Percentiles rank a stretch among this genome's conserved stretches.
These are phyloP conservation scores for Coffea humblotiana DNA, from an alignment of 305 asterid species.

Conservation along the genomic window DNA sequence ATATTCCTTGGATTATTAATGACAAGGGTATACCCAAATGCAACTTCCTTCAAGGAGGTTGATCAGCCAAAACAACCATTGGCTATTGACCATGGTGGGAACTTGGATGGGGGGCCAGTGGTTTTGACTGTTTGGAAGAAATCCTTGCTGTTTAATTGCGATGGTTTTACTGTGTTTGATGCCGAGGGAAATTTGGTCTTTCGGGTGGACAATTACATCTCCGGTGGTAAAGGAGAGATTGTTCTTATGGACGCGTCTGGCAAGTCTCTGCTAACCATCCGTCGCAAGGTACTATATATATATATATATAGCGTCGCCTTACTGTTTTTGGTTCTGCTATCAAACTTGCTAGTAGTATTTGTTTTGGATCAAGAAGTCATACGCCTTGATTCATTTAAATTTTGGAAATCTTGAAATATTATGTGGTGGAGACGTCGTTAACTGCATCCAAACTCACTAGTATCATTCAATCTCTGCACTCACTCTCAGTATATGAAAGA, in stretches of 20 bases:
- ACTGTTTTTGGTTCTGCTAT: background rate
- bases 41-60: background rate
- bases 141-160: slow-evolving; percentile 62
- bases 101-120: slow-evolving; percentile 3
- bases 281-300: slow-evolving; percentile 57
- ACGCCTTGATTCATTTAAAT: background rate
- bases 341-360: background rate
- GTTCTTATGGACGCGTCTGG: slow-evolving; percentile 73
- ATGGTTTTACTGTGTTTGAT: slow-evolving; percentile 76
- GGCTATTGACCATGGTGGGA: background rate
- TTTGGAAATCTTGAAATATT: too few relatives aligned
- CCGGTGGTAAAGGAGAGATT: slow-evolving; percentile 47
- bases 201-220: slow-evolving; percentile 68
- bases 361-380: background rate
- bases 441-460: too few relatives aligned
- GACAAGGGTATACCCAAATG: slow-evolving; percentile 47
- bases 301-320: background rate
- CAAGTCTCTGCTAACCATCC: slow-evolving; percentile 57
- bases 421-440: too few relatives aligned
- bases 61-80: slow-evolving; percentile 3
- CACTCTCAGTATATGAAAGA: too few relatives aligned
- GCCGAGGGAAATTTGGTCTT: slow-evolving; percentile 55
- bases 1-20: slow-evolving; percentile 4
- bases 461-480: too few relatives aligned
- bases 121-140: slow-evolving; percentile 82